Percentiles rank a stretch among this genome's conserved stretches.
Evolutionary conservation across 192 early-diverging fungal species (phyloP).

Genomic region (Coemansia furcata): DNA sequence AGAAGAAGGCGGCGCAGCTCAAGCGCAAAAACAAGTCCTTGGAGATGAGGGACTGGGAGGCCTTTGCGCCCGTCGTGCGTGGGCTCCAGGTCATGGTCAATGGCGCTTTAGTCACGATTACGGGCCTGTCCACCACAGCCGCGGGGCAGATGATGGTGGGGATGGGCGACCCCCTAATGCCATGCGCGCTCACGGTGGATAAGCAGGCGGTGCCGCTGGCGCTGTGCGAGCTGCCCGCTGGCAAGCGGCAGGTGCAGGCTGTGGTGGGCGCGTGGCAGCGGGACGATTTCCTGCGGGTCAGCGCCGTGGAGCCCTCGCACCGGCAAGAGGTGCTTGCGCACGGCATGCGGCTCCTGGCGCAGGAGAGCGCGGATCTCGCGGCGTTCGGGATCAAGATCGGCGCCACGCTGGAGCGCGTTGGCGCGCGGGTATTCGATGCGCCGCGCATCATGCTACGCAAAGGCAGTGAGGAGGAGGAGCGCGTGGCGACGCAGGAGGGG

Average conservation of each 20-base stretch:
- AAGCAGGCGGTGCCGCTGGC: constrained; percentile 10
- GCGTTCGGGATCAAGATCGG: constrained; percentile 18
- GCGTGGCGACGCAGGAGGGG: not conserved
- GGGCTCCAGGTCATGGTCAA: not conserved
- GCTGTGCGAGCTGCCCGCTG: constrained; percentile 1
- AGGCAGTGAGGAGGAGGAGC: not conserved
- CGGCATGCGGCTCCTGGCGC: not conserved
- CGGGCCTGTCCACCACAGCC: not conserved
- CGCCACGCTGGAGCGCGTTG: constrained; percentile 1
- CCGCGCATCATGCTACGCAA: constrained; percentile 2
- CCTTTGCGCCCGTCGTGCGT: constrained; percentile 4
- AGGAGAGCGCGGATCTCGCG: not conserved
- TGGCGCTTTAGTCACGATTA: not conserved
- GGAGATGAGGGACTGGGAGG: constrained; percentile 2
- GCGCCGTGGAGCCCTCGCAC: not conserved
- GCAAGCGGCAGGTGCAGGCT: not conserved
- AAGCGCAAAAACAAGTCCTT: not conserved
- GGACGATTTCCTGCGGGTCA: not conserved
- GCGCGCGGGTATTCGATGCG: constrained; percentile 2
- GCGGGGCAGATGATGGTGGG: not conserved
- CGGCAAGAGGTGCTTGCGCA: not conserved
- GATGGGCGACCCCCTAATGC: not conserved
- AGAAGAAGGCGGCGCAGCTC: not conserved
- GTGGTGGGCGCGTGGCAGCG: constrained; percentile 15
- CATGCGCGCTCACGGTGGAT: constrained; percentile 9